These are phyloP conservation scores for Termitomyces sp. DNA, from an alignment of 768 basidiomycete genomes.

Conservation along the genomic window DNA sequence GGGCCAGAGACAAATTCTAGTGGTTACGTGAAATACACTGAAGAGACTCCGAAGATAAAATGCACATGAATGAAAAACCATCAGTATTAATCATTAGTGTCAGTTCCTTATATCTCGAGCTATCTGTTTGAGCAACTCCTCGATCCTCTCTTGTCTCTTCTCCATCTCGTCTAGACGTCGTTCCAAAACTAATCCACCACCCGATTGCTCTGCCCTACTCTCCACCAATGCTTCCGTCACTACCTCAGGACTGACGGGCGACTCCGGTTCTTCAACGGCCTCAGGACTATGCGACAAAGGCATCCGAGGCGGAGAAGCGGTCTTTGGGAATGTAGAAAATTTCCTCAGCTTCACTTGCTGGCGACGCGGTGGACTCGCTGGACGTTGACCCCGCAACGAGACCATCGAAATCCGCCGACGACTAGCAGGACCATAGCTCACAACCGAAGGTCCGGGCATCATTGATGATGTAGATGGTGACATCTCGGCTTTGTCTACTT, in stretches of 20 bases:
- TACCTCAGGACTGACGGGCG: constrained; percentile 17
- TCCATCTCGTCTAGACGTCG: constrained; percentile 31
- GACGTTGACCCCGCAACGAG: constrained; percentile 12
- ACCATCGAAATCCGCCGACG: constrained; percentile 35
- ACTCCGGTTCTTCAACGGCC: not conserved
- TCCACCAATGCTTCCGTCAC: constrained; percentile 18
- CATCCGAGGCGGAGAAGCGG: constrained; percentile 8
- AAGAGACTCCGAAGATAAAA: not conserved
- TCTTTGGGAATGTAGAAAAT: constrained; percentile 19
- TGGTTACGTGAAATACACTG: not conserved
- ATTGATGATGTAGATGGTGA: constrained; percentile 2
- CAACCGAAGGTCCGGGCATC: constrained; percentile 13
- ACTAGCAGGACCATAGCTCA: constrained; percentile 41
- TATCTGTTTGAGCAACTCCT: constrained; percentile 34
- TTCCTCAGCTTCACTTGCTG: constrained; percentile 16
- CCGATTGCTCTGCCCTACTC: constrained; percentile 1
- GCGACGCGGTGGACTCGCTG: constrained; percentile 11
- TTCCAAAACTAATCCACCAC: constrained; percentile 1
- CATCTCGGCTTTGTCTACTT: constrained; percentile 10
- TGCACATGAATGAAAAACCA: not conserved
- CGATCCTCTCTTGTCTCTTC: constrained; percentile 41
- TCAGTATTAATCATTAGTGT: not conserved
- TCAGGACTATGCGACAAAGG: constrained; percentile 17
- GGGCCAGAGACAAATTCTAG: not conserved
- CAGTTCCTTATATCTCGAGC: constrained; percentile 19